Evolutionary conservation across 148 eudicot species (phyloP), one percentile per base, ranked within the genome.

Genomic region (Chenopodium formosanum): DNA sequence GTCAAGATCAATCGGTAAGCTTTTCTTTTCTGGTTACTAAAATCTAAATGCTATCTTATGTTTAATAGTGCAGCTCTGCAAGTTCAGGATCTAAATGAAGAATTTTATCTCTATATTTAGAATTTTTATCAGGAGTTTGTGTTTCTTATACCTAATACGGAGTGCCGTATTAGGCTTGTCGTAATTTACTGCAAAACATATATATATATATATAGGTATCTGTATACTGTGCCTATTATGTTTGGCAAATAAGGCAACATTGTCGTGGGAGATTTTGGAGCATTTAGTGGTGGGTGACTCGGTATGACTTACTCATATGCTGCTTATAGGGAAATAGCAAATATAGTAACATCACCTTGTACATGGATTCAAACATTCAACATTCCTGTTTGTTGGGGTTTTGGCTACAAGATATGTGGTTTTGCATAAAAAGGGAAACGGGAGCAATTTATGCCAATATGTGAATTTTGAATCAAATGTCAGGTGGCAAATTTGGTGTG

Each of bases 1-100:
- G 91, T 90, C 92, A 58, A 90, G 92, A 78, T 90, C 92, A 72
- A 90, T 90, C 50, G 92, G 92, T 90, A 89, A 78, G 90, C 37
- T 23, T 74, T 53, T 77, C 64, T 56, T 78, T 23, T 25, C 23
- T 71, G 46, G 31, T 29, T 80, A 53, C 52, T 22, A n/a, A 73
- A 14, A 44, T 50, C 58, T 74, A 46, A 17, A 11, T 34, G 13
- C 52, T 60, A 12, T 32, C 11, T 16, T 34, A 7, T 70, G 1
- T 6, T 14, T 64, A 9, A 64, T 64, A 64, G 7, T 64, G 68
- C 40, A 37, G 40, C 40, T 37, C 40, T 37, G 40, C 68, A 64
- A 64, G 68, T n/a, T n/a, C 27, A 56, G 3, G 62, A 4, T n/a
- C n/a, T 16, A 0, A 19, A 16, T 1, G n/a, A 56, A 14, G 62